Base-by-base conservation (phyloP, 2,329 filamentous ascomycete genomes). In the Zymoseptoria passerinii region DNA sequence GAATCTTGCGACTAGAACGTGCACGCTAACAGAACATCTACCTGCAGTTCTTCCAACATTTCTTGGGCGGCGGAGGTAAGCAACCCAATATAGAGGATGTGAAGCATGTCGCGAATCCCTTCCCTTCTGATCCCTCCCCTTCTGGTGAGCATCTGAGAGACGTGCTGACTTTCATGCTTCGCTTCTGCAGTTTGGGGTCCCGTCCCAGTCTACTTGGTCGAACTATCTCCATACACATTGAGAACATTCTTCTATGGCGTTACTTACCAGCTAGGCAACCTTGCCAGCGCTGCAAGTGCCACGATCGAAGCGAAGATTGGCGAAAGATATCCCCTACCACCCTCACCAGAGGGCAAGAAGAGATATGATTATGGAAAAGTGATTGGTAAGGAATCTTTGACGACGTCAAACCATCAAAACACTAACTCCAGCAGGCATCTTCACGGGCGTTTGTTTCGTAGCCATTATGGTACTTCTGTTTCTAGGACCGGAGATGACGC, bases 351-450 rank as follows among this genome's bases (percentile, higher is more conserved):
- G 48, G 72, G 69, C 8, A 67, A 65, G 6, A 63, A 68, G 56
- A 66, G 70, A 16, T 76, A 74, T 52, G 61, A 71, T 60, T 77
- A 77, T 56, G 71, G 66, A 7, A 76, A 66, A 48, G 72, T 74
- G 16, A 75, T 75, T 9, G 73, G 67, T 50, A 66, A 40, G 35
- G 10, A 16, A 10, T 3, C 35, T 16, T 40, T 10, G 10, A 40
- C 16, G 35, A 40, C 10, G 13, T 40, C 35, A 40, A 40, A 40
- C 1, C 16, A 40, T 40, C 35, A 40, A n/a, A 40, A 4, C 35
- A 40, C 35, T 40, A 2, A 40, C 35, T 9, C 35, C 35, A 16
- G 35, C 35, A 40, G 35, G 51, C 7, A 65, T 65, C 51, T 65
- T 61, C 56, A 52, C 61, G 44, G 63, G 63, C 27, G 61, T 60